Evolutionary conservation across 805 yeast genomes (phyloP), one percentile per base, ranked within the genome.

Genomic region (Saccharomycopsis fibuligera): DNA sequence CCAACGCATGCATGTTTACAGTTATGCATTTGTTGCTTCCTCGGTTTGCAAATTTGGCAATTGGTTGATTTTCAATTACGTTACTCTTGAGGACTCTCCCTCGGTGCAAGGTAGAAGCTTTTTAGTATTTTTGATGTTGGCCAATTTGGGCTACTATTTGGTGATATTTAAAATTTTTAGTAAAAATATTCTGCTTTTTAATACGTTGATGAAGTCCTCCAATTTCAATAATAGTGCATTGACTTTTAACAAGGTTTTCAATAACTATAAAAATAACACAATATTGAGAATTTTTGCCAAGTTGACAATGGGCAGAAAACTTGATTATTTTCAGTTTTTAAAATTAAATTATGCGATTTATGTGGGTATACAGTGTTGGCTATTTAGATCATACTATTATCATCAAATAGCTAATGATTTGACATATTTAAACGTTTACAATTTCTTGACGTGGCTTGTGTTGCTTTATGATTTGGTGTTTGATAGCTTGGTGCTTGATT

Each of bases 341-440:
- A 39, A 49, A 23, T 16, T 49, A 12, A 39, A 30, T 38, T 52
- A 41, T 38, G 33, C 22, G 9, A 38, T 41, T 30, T 50, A 45
- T 30, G 23, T 47, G 8, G 24, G 35, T 4, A 23, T 46, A 22
- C 45, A 41, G 29, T 17, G 45, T 17, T 46, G 37, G 36, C 40
- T 52, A 38, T 30, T 48, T 31, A 30, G 50, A 22, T 46, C 44
- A 17, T 49, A 30, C 35, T 52, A 52, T 30, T 42, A 49, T 38
- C 55, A 52, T 41, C 55, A 52, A 37, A 37, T 52, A 19, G 49
- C 55, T 33, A 49, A 52, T 30, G 55, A 52, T 40, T 43, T 52
- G 48, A 27, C 43, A 23, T 52, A 45, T 22, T 37, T 52, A 22
- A 49, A 49, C 44, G 22, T 38, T 14, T 52, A 40, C 35, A 52